phyloP scores from a whole-genome alignment of 495 filamentous ascomycete genomes.

The Neurospora intermedia region DNA sequence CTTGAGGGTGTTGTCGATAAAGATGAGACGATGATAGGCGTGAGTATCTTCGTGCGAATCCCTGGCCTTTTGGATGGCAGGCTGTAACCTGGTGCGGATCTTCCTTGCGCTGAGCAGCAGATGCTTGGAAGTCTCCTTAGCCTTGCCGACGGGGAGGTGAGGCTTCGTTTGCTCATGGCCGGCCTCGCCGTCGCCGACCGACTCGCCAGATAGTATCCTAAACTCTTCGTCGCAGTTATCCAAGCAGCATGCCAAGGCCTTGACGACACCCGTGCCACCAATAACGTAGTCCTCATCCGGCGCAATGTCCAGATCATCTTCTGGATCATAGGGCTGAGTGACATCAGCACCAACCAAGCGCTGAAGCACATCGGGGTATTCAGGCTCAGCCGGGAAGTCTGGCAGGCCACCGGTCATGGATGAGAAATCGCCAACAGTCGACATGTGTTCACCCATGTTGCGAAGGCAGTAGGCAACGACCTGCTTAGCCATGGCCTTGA shows the following conservation, averaged over 20 bases:
- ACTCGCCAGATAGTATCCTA: slow-evolving; percentile 36
- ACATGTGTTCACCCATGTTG: slow-evolving; percentile 55
- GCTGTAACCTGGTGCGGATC: slow-evolving; percentile 73
- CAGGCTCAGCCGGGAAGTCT: slow-evolving; percentile 17
- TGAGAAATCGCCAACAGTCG: slow-evolving; percentile 1
- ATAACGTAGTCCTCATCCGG: slow-evolving; percentile 94
- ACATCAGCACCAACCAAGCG: slow-evolving; percentile 56
- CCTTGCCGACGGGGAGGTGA: slow-evolving; percentile 43
- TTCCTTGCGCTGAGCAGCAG: slow-evolving; percentile 75
- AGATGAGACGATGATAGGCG: slow-evolving; percentile 71
- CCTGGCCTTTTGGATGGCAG: slow-evolving; percentile 67
- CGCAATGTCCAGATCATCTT: slow-evolving; percentile 57
- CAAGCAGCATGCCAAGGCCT: slow-evolving; percentile 82
- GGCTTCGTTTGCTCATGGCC: slow-evolving; percentile 10
- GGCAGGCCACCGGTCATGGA: not conserved
- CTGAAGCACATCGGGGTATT: slow-evolving; percentile 44
- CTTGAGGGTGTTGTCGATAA: slow-evolving; percentile 80
- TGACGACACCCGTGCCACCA: slow-evolving; percentile 88
- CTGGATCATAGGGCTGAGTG: slow-evolving; percentile 32
- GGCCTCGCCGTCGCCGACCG: slow-evolving; percentile 28
- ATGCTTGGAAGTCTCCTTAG: slow-evolving; percentile 88
- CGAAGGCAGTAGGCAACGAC: slow-evolving; percentile 87
- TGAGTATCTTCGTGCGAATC: slow-evolving; percentile 42
- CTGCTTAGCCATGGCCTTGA: slow-evolving; percentile 86
- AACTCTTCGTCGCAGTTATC: slow-evolving; percentile 58